phyloP scores from a whole-genome alignment of 768 basidiomycete genomes.

The Phanerodontia chrysosporium region DNA sequence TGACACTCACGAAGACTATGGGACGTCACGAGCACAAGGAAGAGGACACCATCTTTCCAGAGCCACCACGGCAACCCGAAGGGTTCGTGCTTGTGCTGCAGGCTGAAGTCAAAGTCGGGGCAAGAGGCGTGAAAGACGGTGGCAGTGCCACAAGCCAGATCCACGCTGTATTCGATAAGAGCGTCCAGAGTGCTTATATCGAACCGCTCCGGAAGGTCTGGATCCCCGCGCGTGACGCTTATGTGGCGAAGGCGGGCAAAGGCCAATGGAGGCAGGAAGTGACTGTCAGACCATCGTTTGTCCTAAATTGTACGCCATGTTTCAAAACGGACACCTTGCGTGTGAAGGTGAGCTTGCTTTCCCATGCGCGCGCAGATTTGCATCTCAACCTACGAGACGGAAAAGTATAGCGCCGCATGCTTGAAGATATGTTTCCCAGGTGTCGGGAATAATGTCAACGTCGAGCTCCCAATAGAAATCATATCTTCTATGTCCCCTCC shows the following conservation, averaged over 20 bases:
- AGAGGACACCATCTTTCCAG: no score
- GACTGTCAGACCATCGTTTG: neutral
- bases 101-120: no score
- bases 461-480: neutral
- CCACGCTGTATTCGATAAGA: no score
- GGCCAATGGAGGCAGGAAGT: neutral
- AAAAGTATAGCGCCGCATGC: neutral
- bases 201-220: no score
- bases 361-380: neutral
- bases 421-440: neutral
- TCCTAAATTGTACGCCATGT: neutral
- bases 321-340: neutral
- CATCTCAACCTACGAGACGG: neutral
- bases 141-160: no score
- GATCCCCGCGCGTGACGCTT: slow-evolving; percentile 5
- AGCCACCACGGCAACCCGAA: no score
- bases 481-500: neutral
- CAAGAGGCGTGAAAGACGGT: no score
- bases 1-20: no score
- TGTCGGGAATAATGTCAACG: neutral
- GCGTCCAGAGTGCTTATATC: no score
- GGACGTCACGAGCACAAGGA: no score
- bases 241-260: slow-evolving; percentile 1
- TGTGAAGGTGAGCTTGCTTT: neutral
- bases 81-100: no score